Conservation (phyloP, 2,329 filamentous ascomycete species). For the Teratosphaeria destructans region DNA sequence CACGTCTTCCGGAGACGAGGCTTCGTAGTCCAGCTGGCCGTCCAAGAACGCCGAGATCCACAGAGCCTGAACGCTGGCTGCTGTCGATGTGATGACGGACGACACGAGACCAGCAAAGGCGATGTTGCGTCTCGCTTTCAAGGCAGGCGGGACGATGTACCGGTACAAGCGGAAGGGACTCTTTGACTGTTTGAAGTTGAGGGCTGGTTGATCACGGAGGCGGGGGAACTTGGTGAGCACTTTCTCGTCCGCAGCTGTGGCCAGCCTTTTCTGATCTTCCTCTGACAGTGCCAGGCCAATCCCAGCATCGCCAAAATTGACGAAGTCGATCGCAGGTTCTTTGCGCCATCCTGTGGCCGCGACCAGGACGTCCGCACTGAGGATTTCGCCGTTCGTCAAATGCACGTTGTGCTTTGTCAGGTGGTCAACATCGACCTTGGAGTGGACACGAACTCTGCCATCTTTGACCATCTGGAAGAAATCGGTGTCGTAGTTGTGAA, state of each 20-base stretch:
- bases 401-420: conserved; percentile 38
- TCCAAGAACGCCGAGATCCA: conserved; percentile 40
- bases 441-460: conserved; percentile 44
- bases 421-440: conserved; percentile 41
- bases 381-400: conserved; percentile 35
- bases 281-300: neutral
- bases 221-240: conserved; percentile 45
- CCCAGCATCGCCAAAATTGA: neutral
- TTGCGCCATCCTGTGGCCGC: conserved; percentile 48
- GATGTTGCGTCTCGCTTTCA: conserved; percentile 24
- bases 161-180: conserved; percentile 30
- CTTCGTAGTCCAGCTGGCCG: conserved; percentile 29
- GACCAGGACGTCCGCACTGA: conserved; percentile 43
- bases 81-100: conserved; percentile 27
- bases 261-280: neutral
- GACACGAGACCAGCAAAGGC: conserved; percentile 32
- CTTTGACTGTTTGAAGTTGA: conserved; percentile 6
- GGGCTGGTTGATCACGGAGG: conserved; percentile 29
- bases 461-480: conserved; percentile 47
- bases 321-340: neutral
- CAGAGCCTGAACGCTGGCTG: conserved; percentile 30
- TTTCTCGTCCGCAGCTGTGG: conserved; percentile 38
- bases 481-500: conserved; percentile 48
- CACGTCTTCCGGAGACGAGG: conserved; percentile 26
- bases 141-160: conserved; percentile 32